Base-by-base conservation (phyloP, 2,329 filamentous ascomycete species). In the Diatrype stigma region DNA sequence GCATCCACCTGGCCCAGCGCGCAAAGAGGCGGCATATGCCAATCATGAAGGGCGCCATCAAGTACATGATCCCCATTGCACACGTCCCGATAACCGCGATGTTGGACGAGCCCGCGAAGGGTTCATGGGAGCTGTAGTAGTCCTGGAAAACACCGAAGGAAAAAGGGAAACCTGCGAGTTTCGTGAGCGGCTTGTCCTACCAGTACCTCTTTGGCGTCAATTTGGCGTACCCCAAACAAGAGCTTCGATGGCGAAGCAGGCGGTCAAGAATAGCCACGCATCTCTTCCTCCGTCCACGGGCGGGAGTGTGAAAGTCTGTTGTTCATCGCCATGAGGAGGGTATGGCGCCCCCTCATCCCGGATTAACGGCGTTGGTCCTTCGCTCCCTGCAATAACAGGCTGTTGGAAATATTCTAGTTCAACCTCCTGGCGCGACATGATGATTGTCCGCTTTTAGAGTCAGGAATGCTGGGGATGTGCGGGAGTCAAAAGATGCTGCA, bases 91-190 rank as follows among this genome's bases (percentile, higher is more conserved):
- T 82, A 14, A 82, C 72, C 28, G 84, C 76, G 46, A 87, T 81
- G 42, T 75, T 71, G 26, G 74, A 71, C 0, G 75, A 74, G 2
- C 75, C 75, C 3, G 70, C 67, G 50, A 89, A 89, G 1, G 81
- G 78, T 4, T 74, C 74, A 51, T 84, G 75, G 1, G 72, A 77
- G 34, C 73, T 78, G 64, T 89, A 89, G 65, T 87, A 86, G 47
- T 85, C 77, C 58, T 89, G 84, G 60, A 90, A 89, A 22, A 90
- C 76, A 42, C 86, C 86, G 63, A 85, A 90, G 0, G 83, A 77
- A 50, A 84, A 84, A 0, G 84, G 81, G 51, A 89, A 87, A 2
- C 85, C 84, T 87, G 38, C 11, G 7, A 47, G 19, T 17, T 30
- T 30, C 26, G 50, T 55, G n/a, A 61, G 50, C 44, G 16, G 52